Evolutionary conservation across 495 filamentous ascomycete species (phyloP).

Genomic region (Coniosporium apollinis): DNA sequence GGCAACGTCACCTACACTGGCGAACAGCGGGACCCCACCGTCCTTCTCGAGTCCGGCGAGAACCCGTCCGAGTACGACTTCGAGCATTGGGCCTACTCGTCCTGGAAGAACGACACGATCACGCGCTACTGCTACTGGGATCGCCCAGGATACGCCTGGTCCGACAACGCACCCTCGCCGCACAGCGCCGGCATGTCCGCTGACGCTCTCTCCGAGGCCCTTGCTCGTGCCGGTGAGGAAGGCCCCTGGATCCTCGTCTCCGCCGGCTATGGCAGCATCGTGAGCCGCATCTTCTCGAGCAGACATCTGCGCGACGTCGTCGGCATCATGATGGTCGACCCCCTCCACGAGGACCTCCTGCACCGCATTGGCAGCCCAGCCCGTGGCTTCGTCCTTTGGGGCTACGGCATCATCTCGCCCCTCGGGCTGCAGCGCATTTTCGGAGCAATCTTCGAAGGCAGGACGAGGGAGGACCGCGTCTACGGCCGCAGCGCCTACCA

Average conservation of each 20-base stretch:
- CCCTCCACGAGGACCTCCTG: conserved; percentile 73
- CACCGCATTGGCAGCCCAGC: conserved; percentile 42
- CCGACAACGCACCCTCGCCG: conserved; percentile 85
- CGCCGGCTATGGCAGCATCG: conserved; percentile 68
- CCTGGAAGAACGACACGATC: conserved; percentile 58
- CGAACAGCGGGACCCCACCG: conserved; percentile 39
- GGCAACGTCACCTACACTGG: conserved; percentile 39
- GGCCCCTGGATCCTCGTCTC: conserved; percentile 66
- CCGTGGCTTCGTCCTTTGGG: conserved; percentile 72
- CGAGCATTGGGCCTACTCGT: conserved; percentile 50
- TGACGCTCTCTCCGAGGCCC: conserved; percentile 69
- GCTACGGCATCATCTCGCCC: conserved; percentile 67
- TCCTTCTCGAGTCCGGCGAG: conserved; percentile 71
- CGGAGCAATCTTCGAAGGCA: conserved; percentile 62
- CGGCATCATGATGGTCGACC: conserved; percentile 74
- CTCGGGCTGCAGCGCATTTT: conserved; percentile 64
- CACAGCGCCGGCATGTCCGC: conserved; percentile 80
- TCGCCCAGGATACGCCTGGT: conserved; percentile 76
- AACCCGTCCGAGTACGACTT: conserved; percentile 58
- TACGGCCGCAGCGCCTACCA: conserved; percentile 65
- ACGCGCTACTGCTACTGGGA: conserved; percentile 89
- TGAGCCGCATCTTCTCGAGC: conserved; percentile 76
- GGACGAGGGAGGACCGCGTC: conserved; percentile 66
- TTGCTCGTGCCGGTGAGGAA: conserved; percentile 61
- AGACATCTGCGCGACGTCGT: conserved; percentile 53